A percentile compares a stretch with the other conserved stretches of the same genome.
Evolutionary conservation across 1,139 yeast genomes (phyloP).

Genomic region (Diutina pseudorugosa): DNA sequence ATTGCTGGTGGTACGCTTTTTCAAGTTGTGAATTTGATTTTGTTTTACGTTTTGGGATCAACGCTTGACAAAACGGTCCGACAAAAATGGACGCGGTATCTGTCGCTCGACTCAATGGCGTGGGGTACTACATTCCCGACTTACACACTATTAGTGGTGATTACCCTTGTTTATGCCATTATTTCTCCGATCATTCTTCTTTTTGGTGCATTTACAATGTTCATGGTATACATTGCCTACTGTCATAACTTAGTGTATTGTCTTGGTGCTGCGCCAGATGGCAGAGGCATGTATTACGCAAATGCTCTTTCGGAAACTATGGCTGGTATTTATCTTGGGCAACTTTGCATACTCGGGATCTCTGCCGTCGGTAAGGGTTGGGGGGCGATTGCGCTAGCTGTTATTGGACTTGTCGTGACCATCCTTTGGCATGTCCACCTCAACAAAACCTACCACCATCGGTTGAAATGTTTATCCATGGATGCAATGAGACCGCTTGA

Average conservation of each 20-base stretch:
- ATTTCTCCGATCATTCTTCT: constrained; percentile 37
- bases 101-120: constrained; percentile 44
- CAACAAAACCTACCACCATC: constrained; percentile 49
- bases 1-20: constrained; percentile 70
- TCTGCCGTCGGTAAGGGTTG: constrained; percentile 88
- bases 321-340: constrained; percentile 79
- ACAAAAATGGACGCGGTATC: constrained; percentile 70
- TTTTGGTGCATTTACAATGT: constrained; percentile 60
- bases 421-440: constrained; percentile 53
- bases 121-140: constrained; percentile 91
- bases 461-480: constrained; percentile 46
- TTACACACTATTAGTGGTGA: constrained; percentile 73
- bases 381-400: constrained; percentile 83
- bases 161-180: constrained; percentile 68
- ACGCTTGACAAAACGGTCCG: constrained; percentile 74
- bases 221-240: constrained; percentile 65
- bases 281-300: constrained; percentile 80
- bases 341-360: constrained; percentile 72
- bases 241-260: constrained; percentile 73
- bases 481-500: constrained; percentile 63
- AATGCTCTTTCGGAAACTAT: constrained; percentile 80
- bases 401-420: constrained; percentile 51
- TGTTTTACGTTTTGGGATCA: constrained; percentile 58
- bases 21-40: constrained; percentile 61
- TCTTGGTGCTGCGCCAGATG: constrained; percentile 45